Evolutionary conservation across 352 stramenopile genomes (phyloP).

Genomic region (Phytophthora sansomeana): DNA sequence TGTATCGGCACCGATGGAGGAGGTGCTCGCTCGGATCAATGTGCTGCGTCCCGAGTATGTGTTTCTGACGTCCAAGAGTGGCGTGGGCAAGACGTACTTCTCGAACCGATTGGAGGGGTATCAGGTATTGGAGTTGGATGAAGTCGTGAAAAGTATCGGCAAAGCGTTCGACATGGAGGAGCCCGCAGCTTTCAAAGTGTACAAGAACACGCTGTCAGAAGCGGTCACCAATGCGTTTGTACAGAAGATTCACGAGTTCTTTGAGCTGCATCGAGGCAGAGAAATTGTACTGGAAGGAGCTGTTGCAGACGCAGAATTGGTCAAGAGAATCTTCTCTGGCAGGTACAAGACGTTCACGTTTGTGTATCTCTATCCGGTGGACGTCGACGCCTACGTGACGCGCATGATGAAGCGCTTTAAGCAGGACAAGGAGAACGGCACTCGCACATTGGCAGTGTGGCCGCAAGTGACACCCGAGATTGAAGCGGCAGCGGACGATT

Average conservation of each 20-base stretch:
- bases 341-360: slow-evolving; percentile 18
- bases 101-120: slow-evolving; percentile 8
- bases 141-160: slow-evolving; percentile 3
- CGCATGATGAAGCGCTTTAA: slow-evolving; percentile 25
- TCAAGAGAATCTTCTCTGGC: slow-evolving; percentile 19
- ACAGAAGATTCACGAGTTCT: slow-evolving; percentile 13
- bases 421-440: slow-evolving; percentile 16
- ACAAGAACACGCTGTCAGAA: slow-evolving; percentile 20
- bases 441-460: slow-evolving; percentile 14
- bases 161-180: slow-evolving; percentile 11
- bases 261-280: not conserved
- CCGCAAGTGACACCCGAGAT: slow-evolving; percentile 16
- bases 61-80: slow-evolving; percentile 19
- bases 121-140: slow-evolving; percentile 22
- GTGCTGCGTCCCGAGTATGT: slow-evolving; percentile 11
- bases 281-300: slow-evolving; percentile 18
- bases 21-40: slow-evolving; percentile 7
- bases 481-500: slow-evolving; percentile 6
- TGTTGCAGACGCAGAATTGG: slow-evolving; percentile 20
- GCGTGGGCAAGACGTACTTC: slow-evolving; percentile 22
- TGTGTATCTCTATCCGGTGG: slow-evolving; percentile 23
- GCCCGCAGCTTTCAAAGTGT: slow-evolving; percentile 5
- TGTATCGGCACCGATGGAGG: slow-evolving; percentile 18
- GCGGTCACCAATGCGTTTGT: slow-evolving; percentile 13
- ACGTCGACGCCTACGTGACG: slow-evolving; percentile 10